phyloP scores from a whole-genome alignment of 2,329 filamentous ascomycete genomes.

The Phoma herbarum region DNA sequence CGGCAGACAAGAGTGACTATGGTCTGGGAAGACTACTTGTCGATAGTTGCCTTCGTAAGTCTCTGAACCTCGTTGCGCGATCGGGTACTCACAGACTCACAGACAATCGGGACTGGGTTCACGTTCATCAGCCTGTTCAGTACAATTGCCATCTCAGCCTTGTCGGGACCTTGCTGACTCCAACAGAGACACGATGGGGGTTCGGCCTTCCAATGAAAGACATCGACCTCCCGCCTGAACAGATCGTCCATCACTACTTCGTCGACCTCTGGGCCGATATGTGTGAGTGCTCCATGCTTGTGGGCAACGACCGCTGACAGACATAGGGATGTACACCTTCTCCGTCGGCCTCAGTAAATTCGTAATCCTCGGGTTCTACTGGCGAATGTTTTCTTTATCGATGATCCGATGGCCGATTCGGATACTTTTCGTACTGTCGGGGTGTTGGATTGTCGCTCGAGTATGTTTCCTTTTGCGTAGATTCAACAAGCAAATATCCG shows the following conservation, averaged over 20 bases:
- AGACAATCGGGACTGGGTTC: slow-evolving; percentile 30
- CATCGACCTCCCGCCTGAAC: slow-evolving; percentile 24
- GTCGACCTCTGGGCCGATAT: slow-evolving; percentile 35
- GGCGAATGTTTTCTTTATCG: slow-evolving; percentile 33
- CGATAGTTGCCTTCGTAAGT: slow-evolving; percentile 35
- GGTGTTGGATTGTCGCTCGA: slow-evolving; percentile 29
- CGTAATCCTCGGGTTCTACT: slow-evolving; percentile 35
- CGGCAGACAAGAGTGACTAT: slow-evolving; percentile 25
- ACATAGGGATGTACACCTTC: slow-evolving; percentile 32
- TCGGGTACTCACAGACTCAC: slow-evolving; percentile 10
- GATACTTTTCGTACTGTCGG: slow-evolving; percentile 24
- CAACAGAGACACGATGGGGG: slow-evolving; percentile 37
- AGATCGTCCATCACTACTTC: slow-evolving; percentile 31
- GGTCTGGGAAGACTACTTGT: slow-evolving; percentile 35
- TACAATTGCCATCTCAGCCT: slow-evolving; percentile 11
- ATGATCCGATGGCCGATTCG: slow-evolving; percentile 32
- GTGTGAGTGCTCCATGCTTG: slow-evolving; percentile 15
- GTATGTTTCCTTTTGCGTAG: slow-evolving; percentile 10
- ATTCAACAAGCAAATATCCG: not conserved
- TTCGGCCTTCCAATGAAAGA: slow-evolving; percentile 29
- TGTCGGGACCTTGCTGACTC: slow-evolving; percentile 10
- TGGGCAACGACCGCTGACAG: not conserved
- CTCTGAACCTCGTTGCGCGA: not conserved
- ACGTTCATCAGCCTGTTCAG: slow-evolving; percentile 37
- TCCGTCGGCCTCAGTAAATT: slow-evolving; percentile 36